Base-by-base conservation (phyloP, 257 asterid genomes). In the Echites panduratus region DNA sequence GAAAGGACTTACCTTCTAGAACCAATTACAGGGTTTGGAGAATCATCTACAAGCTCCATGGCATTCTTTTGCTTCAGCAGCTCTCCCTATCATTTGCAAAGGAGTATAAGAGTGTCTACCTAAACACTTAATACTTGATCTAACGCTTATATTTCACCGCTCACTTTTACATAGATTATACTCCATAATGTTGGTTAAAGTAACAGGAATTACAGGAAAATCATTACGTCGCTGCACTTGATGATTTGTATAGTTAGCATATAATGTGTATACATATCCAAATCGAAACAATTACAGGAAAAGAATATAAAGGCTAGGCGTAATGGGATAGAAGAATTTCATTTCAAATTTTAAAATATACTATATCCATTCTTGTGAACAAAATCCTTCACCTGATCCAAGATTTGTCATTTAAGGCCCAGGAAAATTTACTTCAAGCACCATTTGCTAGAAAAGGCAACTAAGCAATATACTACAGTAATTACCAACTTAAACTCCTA, bases 51-150 rank as follows among this genome's bases (percentile, higher is more conserved):
- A 57, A 61, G 68, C 80, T 89, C 87, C 75, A 45, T 56, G 50
- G 58, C 26, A 64, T 73, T 82, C 76, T 85, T 84, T 64, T 79
- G 88, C 87, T 91, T 89, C 85, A 93, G 80, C 68, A 89, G 82
- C 83, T 93, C 96, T 47, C 88, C 98, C 98, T 89, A 59, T 70
- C 73, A 81, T 53, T 45, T 19, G 52, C 49, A 58, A 43, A 40
- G 7, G 20, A 67, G 58, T n/a, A 66, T 54, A 54, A 59, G 65
- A 41, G 0, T 3, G 12, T n/a, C 44, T 14, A 61, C 32, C n/a
- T 26, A 17, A 63, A 35, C 9, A 5, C 38, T 16, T 64, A 19
- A 3, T 38, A n/a, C 48, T 63, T 4, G 13, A 63, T 63, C 27
- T 7, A 14, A 41, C 4, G 6, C 9, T 45, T 45, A 17, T 17